Conservation (phyloP, 495 filamentous ascomycete species). For the Hapsidospora chrysogenum region DNA sequence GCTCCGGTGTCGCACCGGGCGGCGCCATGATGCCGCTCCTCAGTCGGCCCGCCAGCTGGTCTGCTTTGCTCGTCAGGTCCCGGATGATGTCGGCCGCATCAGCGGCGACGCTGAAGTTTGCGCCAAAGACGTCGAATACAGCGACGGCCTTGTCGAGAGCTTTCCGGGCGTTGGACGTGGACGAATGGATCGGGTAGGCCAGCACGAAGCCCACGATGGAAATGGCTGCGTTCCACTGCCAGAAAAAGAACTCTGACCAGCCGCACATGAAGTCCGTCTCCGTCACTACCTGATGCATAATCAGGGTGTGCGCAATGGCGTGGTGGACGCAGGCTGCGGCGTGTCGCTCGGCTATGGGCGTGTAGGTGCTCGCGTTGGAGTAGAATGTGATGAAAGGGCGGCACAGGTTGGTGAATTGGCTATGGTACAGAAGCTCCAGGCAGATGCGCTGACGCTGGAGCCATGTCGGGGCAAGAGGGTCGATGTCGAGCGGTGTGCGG, state of each 20-base stretch:
- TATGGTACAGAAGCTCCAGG: constrained; percentile 34
- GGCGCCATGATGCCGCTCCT: background rate
- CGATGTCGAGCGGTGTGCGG: constrained; percentile 15
- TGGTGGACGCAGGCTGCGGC: constrained; percentile 24
- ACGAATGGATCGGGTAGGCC: constrained; percentile 16
- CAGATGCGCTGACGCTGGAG: constrained; percentile 32
- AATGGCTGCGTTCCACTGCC: constrained; percentile 35
- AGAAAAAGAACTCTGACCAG: constrained; percentile 34
- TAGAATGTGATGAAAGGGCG: constrained; percentile 30
- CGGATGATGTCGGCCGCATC: constrained; percentile 24
- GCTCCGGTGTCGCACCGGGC: background rate
- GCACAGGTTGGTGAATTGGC: constrained; percentile 23
- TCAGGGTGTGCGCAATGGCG: constrained; percentile 30
- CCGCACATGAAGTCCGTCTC: constrained; percentile 26
- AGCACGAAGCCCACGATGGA: constrained; percentile 32
- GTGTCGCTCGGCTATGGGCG: constrained; percentile 11
- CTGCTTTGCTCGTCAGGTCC: constrained; percentile 7
- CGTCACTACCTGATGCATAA: constrained; percentile 30
- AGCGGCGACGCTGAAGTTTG: constrained; percentile 23
- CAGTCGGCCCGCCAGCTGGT: constrained; percentile 2
- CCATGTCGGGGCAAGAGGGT: constrained; percentile 21
- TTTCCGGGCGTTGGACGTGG: constrained; percentile 14
- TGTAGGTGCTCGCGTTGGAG: background rate
- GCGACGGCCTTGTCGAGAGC: constrained; percentile 21
- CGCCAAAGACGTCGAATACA: constrained; percentile 28